These are phyloP conservation scores for Cymodocea nodosa DNA, from an alignment of 116 monocot genomes.

Conservation along the genomic window DNA sequence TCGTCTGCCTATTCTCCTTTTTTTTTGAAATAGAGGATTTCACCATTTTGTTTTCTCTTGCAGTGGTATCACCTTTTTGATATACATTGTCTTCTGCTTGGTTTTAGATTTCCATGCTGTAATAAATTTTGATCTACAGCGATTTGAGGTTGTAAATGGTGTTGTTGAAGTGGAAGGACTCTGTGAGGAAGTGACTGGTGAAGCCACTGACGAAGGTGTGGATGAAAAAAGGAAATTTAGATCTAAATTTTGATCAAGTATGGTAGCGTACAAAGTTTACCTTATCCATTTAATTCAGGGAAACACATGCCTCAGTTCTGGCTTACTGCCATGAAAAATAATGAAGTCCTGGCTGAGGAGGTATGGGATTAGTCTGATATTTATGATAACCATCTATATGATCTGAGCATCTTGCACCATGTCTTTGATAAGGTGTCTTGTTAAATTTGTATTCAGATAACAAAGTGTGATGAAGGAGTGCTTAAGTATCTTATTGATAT, in stretches of 20 bases:
- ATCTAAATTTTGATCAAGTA: background rate
- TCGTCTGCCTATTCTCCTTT: background rate
- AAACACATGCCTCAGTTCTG: conserved; percentile 79
- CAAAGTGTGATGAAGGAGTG: conserved; percentile 72
- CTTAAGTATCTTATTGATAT: conserved; percentile 76
- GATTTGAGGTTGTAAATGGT: conserved; percentile 50
- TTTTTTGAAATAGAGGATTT: too few relatives aligned
- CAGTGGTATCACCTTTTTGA: background rate
- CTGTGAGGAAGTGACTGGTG: conserved; percentile 3
- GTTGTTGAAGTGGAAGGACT: conserved; percentile 41
- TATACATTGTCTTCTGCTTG: background rate
- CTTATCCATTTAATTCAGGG: conserved; percentile 12
- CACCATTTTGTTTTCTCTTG: background rate
- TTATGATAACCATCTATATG: too few relatives aligned
- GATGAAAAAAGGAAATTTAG: background rate
- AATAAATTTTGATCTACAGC: conserved; percentile 12
- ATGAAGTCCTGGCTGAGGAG: conserved; percentile 68
- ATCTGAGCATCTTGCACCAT: background rate
- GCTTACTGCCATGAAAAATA: conserved; percentile 79
- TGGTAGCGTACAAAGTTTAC: background rate
- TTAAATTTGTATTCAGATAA: conserved; percentile 31
- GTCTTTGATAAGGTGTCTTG: background rate
- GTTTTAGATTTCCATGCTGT: too few relatives aligned
- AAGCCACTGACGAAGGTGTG: conserved; percentile 5
- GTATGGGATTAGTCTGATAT: conserved; percentile 11